Conservation (phyloP, 306 rosid species). For the Parietaria judaica region DNA sequence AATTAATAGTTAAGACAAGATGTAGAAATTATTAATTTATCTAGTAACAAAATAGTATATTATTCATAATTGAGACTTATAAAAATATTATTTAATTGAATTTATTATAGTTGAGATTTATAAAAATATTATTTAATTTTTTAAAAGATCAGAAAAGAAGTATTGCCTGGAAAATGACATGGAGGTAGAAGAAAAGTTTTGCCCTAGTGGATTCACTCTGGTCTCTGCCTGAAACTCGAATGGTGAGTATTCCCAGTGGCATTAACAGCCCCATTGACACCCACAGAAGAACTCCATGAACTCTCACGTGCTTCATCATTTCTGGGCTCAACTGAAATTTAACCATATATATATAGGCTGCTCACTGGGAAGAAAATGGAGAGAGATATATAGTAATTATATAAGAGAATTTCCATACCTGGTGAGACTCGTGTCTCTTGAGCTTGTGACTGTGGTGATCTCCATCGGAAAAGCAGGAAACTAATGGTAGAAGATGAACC, state of each 20-base stretch:
- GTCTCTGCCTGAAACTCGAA: slow-evolving; percentile 48
- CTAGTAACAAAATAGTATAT: too few species aligned
- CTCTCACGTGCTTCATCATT: slow-evolving; percentile 45
- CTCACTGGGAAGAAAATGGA: too few species aligned
- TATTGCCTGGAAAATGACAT: slow-evolving; percentile 76
- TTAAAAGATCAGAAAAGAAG: not conserved
- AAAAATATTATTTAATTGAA: too few species aligned
- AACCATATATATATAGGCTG: not conserved
- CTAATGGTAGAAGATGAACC: slow-evolving; percentile 38
- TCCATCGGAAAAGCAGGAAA: slow-evolving; percentile 38
- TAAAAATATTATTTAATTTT: not conserved
- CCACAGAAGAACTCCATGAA: slow-evolving; percentile 89
- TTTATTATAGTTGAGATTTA: too few species aligned
- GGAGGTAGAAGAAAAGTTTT: slow-evolving; percentile 66
- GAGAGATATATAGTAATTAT: too few species aligned
- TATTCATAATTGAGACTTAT: too few species aligned
- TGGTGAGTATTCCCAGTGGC: slow-evolving; percentile 72
- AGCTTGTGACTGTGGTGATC: slow-evolving; percentile 30
- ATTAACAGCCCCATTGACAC: slow-evolving; percentile 68
- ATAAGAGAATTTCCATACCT: slow-evolving; percentile 29
- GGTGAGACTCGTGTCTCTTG: slow-evolving; percentile 25
- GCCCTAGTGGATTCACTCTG: slow-evolving; percentile 42
- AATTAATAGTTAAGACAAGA: too few species aligned
- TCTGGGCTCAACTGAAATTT: slow-evolving; percentile 46
- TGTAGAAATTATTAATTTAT: too few species aligned